These are phyloP conservation scores for Aureobasidium leucospermi DNA, from an alignment of 2,329 filamentous ascomycete genomes.

Conservation along the genomic window DNA sequence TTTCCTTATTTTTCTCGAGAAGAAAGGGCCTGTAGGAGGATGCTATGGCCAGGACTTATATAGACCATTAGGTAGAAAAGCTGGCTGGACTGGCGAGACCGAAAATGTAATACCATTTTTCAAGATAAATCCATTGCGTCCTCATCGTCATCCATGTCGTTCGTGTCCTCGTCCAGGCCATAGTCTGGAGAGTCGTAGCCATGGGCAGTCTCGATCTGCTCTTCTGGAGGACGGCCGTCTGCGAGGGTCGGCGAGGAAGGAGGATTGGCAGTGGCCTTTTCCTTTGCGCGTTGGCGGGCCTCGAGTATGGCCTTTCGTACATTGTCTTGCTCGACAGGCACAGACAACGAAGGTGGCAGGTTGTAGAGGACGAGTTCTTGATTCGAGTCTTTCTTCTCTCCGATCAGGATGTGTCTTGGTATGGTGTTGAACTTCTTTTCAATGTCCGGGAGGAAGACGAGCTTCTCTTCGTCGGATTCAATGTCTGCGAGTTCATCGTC, in stretches of 20 bases:
- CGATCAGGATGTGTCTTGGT: constrained; percentile 58
- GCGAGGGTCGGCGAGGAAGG: not conserved
- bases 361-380: constrained; percentile 71
- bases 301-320: constrained; percentile 81
- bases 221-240: constrained; percentile 6
- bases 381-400: constrained; percentile 43
- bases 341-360: constrained; percentile 66
- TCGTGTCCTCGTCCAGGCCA: constrained; percentile 17
- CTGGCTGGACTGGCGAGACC: constrained; percentile 1
- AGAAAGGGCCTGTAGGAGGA: not conserved
- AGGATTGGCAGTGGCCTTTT: constrained; percentile 33
- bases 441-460: constrained; percentile 79
- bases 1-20: not conserved
- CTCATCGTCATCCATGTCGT: constrained; percentile 35
- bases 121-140: constrained; percentile 58
- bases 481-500: constrained; percentile 75
- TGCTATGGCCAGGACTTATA: not conserved
- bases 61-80: constrained; percentile 10
- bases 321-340: constrained; percentile 65
- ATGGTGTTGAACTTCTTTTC: constrained; percentile 69
- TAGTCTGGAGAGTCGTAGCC: constrained; percentile 17
- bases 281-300: constrained; percentile 60
- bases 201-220: constrained; percentile 26
- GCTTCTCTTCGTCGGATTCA: constrained; percentile 52
- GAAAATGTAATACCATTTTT: not conserved